Conservation (phyloP, 352 stramenopile species). For the Phytopythium cucurbitacearum region DNA sequence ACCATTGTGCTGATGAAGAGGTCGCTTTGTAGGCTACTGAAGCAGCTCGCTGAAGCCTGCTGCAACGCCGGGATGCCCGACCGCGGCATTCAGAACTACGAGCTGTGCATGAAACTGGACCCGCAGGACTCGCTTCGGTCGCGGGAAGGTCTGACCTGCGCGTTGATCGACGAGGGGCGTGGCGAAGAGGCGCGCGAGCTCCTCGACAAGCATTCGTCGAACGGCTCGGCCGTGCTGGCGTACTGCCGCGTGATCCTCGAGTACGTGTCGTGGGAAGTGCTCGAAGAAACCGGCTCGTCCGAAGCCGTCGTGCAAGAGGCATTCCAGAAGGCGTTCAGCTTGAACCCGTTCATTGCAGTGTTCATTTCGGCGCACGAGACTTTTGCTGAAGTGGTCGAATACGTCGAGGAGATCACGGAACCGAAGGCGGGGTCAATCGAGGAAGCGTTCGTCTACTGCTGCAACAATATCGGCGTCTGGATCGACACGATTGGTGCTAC, state of each 20-base stretch:
- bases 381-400: conserved; percentile 80
- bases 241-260: conserved; percentile 85
- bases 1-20: neutral
- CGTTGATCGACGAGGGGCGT: conserved; percentile 73
- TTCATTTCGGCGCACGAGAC: conserved; percentile 76
- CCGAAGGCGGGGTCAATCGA: conserved; percentile 70
- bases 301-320: conserved; percentile 71
- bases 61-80: conserved; percentile 69
- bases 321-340: conserved; percentile 58
- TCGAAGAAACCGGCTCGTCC: conserved; percentile 76
- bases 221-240: conserved; percentile 61
- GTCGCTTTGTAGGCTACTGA: conserved; percentile 29
- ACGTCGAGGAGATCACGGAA: conserved; percentile 78
- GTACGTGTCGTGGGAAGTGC: conserved; percentile 86
- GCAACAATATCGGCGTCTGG: conserved; percentile 81
- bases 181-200: conserved; percentile 64
- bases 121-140: conserved; percentile 52
- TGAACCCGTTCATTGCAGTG: conserved; percentile 84
- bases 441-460: conserved; percentile 78
- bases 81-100: conserved; percentile 78
- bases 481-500: conserved; percentile 75
- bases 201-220: conserved; percentile 55
- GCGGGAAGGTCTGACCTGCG: conserved; percentile 69
- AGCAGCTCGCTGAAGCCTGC: conserved; percentile 68
- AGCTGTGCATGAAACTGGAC: conserved; percentile 75